These are phyloP conservation scores for Chytriomyces sp. DNA, from an alignment of 192 early-diverging fungal species.

Conservation along the genomic window DNA sequence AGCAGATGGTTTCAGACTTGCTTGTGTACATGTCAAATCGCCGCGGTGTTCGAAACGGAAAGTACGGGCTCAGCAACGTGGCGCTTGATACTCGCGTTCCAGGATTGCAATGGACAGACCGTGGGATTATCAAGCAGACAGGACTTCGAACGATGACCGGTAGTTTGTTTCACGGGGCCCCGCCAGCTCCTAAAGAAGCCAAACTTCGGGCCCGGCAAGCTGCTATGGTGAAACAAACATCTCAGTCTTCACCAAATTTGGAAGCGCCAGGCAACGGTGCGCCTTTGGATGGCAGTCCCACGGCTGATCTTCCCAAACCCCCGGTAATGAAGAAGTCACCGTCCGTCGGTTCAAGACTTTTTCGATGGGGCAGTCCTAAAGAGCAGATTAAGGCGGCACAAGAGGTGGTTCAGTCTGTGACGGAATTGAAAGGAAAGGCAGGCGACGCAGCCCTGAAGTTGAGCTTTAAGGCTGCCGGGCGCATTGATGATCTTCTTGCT, in stretches of 20 bases:
- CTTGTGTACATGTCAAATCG: constrained; percentile 30
- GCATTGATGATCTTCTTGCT: background rate
- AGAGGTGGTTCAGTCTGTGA: background rate
- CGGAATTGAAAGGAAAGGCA: constrained; percentile 16
- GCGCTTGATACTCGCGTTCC: constrained; percentile 15
- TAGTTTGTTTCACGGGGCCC: constrained; percentile 15
- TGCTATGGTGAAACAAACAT: background rate
- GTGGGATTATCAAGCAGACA: constrained; percentile 32
- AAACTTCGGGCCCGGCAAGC: background rate
- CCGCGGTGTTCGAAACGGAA: constrained; percentile 7
- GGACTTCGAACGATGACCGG: constrained; percentile 16
- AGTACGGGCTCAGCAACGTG: background rate
- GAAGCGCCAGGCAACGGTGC: background rate
- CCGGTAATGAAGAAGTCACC: background rate
- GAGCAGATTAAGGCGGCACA: background rate
- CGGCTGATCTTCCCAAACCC: background rate
- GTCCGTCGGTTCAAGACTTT: constrained; percentile 7
- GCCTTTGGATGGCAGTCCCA: background rate
- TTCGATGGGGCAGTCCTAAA: constrained; percentile 6
- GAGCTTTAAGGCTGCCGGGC: background rate
- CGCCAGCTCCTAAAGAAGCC: constrained; percentile 9
- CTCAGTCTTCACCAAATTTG: background rate
- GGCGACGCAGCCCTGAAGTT: background rate
- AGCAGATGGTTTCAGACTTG: constrained; percentile 18
- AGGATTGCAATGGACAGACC: constrained; percentile 20